These are phyloP conservation scores for Populus simonii DNA, from an alignment of 345 rosid genomes.

Conservation along the genomic window DNA sequence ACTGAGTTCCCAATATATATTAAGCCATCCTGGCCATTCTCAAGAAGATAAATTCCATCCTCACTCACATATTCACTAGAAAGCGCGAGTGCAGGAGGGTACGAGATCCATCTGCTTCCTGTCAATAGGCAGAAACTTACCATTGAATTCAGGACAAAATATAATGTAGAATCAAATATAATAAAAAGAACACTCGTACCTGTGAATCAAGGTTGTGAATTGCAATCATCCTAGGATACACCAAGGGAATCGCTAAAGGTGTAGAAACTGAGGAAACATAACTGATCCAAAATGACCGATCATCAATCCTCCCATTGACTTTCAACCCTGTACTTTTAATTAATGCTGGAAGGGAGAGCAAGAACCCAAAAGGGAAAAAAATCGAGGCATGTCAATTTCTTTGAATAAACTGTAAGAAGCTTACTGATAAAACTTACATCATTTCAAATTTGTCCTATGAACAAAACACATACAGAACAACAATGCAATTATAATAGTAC, in stretches of 20 bases:
- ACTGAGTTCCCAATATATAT: slow-evolving; percentile 76
- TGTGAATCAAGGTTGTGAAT: slow-evolving; percentile 69
- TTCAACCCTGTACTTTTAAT: slow-evolving; percentile 76
- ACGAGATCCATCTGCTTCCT: slow-evolving; percentile 59
- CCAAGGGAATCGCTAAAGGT: slow-evolving; percentile 73
- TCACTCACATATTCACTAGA: slow-evolving; percentile 76
- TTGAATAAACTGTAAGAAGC: not conserved
- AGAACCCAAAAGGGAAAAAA: not conserved
- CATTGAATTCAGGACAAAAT: slow-evolving; percentile 10
- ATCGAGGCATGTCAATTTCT: not conserved
- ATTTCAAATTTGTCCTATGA: not conserved
- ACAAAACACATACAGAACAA: not conserved
- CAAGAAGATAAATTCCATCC: slow-evolving; percentile 88
- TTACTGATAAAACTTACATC: not conserved
- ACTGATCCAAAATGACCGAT: slow-evolving; percentile 81
- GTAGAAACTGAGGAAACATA: slow-evolving; percentile 67
- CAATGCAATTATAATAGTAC: not conserved
- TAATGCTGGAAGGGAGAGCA: slow-evolving; percentile 50
- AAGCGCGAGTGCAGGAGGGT: slow-evolving; percentile 72
- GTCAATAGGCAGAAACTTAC: slow-evolving; percentile 18
- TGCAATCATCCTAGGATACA: slow-evolving; percentile 84
- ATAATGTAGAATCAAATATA: slow-evolving; percentile 3
- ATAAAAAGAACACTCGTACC: slow-evolving; percentile 31
- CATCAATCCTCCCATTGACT: slow-evolving; percentile 82
- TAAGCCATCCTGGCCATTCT: slow-evolving; percentile 84